Conservation (phyloP, 441 rosid species). For the Daphne laureola region DNA sequence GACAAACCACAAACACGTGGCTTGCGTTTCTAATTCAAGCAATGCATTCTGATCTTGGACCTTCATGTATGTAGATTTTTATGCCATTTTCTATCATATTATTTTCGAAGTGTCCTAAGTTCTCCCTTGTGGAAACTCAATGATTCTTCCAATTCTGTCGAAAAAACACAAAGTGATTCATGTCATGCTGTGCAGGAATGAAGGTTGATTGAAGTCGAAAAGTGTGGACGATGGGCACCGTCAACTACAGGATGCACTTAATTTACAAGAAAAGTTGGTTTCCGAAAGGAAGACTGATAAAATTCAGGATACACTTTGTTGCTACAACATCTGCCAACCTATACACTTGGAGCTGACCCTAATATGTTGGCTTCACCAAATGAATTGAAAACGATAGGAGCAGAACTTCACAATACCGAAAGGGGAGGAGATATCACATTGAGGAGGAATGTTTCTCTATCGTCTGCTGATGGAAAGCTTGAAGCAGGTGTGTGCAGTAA, state of each 20-base stretch:
- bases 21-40: too few relatives aligned
- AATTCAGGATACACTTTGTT: conserved; percentile 66
- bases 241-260: conserved; percentile 71
- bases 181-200: conserved; percentile 45
- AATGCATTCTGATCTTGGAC: too few relatives aligned
- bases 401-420: conserved; percentile 78
- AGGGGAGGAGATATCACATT: conserved; percentile 84
- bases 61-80: too few relatives aligned
- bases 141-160: too few relatives aligned
- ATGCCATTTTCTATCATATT: too few relatives aligned
- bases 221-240: conserved; percentile 73
- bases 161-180: too few relatives aligned
- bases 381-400: conserved; percentile 62
- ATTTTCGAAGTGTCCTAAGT: too few relatives aligned
- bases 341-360: conserved; percentile 81
- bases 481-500: too few relatives aligned
- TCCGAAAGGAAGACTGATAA: conserved; percentile 44
- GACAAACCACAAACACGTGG: too few relatives aligned
- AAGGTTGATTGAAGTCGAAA: conserved; percentile 43
- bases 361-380: conserved; percentile 52
- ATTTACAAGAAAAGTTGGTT: conserved; percentile 66
- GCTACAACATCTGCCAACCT: conserved; percentile 86
- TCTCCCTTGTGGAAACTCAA: too few relatives aligned
- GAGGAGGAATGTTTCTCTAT: conserved; percentile 35
- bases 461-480: conserved; percentile 9